phyloP scores from a whole-genome alignment of 164 flowering plant genomes.

The Aristolochia fimbriata region DNA sequence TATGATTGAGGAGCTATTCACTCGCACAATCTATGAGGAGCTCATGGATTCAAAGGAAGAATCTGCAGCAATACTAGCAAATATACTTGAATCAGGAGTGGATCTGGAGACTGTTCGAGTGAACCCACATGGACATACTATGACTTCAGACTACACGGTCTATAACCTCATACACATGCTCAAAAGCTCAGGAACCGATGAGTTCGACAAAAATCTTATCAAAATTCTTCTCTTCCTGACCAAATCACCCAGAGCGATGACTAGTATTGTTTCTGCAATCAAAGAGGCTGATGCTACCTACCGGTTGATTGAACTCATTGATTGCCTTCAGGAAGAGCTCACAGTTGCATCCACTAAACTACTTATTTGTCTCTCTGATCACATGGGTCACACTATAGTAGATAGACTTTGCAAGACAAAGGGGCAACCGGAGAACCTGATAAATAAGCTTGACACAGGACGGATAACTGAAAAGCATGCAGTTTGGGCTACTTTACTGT shows the following conservation, averaged over 20 bases:
- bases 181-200: slow-evolving; percentile 39
- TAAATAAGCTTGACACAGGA: slow-evolving; percentile 22
- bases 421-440: slow-evolving; percentile 55
- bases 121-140: slow-evolving; percentile 44
- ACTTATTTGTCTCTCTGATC: slow-evolving; percentile 37
- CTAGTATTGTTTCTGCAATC: slow-evolving; percentile 34
- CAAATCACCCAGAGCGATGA: slow-evolving; percentile 31
- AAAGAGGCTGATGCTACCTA: slow-evolving; percentile 58
- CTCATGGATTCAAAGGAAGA: slow-evolving; percentile 37
- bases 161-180: slow-evolving; percentile 42
- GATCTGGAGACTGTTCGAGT: slow-evolving; percentile 36
- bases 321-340: slow-evolving; percentile 46
- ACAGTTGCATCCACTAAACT: slow-evolving; percentile 47
- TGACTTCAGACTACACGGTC: slow-evolving; percentile 51
- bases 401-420: slow-evolving; percentile 56
- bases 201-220: slow-evolving; percentile 41
- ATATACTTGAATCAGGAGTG: slow-evolving; percentile 52
- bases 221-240: slow-evolving; percentile 43
- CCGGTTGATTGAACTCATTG: slow-evolving; percentile 46
- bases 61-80: slow-evolving; percentile 53
- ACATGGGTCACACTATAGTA: slow-evolving; percentile 52
- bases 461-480: slow-evolving; percentile 49
- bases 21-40: slow-evolving; percentile 27
- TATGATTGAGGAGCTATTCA: slow-evolving; percentile 59
- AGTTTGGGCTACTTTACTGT: slow-evolving; percentile 46